Evolutionary conservation across 83 land plant species (phyloP), one percentile per base, ranked within the genome.

Genomic region (Larix sibirica): DNA sequence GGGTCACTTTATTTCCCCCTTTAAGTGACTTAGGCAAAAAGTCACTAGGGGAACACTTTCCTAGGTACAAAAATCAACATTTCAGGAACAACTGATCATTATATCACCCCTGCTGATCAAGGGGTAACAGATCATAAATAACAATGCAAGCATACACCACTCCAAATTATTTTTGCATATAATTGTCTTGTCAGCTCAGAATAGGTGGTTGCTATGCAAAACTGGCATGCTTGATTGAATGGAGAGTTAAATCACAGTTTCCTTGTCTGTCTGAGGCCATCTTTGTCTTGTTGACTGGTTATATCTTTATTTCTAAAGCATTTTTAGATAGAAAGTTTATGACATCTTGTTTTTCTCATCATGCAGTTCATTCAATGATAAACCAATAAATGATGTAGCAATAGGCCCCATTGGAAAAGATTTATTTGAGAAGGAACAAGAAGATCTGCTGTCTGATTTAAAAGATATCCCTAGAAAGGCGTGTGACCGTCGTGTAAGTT

Each of bases 391-490:
- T 89, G 97, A 94, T 79, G 87, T 76, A 23, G 87, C 84, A 23
- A 79, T 86, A 77, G 97, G 98, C 50, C 94, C 95, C 20, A 85
- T 91, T 54, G 97, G 99, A 47, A 92, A 89, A 62, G 99, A 97
- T 21, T 90, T 97, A 62, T 96, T 97, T 85, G 98, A 95, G 87
- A 92, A 75, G 81, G 99, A 97, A 76, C 99, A 97, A 81, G 92
- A 92, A 59, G 95, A 95, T 79, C 92, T 97, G 31, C 94, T 97
- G 21, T 79, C 93, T 68, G 99, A 97, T 83, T 81, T 97, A 82
- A 92, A 88, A 87, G 98, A 97, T 89, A 97, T 97, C 40, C 99
- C 99, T 54, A 91, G 94, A 84, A 97, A 94, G 81, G 95, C 99
- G 61, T 97, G 99, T 92, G 99, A 97, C 82, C 90, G 99, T 17